Conservation (phyloP, 2,329 filamentous ascomycete species). For the Monascus ruber region DNA sequence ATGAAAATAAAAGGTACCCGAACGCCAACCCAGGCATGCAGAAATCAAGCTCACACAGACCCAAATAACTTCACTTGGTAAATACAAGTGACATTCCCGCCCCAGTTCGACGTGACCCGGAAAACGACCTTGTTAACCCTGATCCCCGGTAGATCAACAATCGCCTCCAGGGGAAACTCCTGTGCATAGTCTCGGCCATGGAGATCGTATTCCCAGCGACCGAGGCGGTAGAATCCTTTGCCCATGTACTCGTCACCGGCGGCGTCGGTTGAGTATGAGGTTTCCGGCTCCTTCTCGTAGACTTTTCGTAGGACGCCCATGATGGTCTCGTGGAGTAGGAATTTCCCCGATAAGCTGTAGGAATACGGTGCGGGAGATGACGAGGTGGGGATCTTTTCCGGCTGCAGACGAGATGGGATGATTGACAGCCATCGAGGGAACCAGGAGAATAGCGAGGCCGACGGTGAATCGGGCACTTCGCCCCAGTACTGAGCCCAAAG, state of each 20-base stretch:
- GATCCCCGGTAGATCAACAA: conserved; percentile 23
- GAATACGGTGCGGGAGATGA: neutral
- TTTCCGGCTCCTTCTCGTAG: conserved; percentile 18
- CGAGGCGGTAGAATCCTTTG: conserved; percentile 27
- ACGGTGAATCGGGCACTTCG: neutral
- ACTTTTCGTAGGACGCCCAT: conserved; percentile 19
- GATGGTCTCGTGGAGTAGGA: conserved; percentile 16
- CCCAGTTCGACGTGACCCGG: conserved; percentile 34
- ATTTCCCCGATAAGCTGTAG: neutral
- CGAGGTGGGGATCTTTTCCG: neutral
- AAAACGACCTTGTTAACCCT: conserved; percentile 31
- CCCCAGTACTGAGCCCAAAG: conserved; percentile 53
- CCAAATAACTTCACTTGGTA: conserved; percentile 37
- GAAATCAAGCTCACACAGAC: conserved; percentile 10
- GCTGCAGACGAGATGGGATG: neutral
- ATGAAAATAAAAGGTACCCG: too few species aligned
- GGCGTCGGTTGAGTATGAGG: conserved; percentile 13
- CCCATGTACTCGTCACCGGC: conserved; percentile 25
- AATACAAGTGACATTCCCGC: conserved; percentile 32
- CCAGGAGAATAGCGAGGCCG: neutral
- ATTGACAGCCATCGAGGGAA: neutral
- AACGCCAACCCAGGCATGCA: too few species aligned
- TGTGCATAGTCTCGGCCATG: conserved; percentile 25
- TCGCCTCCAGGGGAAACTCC: conserved; percentile 25
- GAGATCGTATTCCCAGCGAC: conserved; percentile 29